Base-by-base conservation (phyloP, 495 filamentous ascomycete genomes). In the Viridothelium virens region DNA sequence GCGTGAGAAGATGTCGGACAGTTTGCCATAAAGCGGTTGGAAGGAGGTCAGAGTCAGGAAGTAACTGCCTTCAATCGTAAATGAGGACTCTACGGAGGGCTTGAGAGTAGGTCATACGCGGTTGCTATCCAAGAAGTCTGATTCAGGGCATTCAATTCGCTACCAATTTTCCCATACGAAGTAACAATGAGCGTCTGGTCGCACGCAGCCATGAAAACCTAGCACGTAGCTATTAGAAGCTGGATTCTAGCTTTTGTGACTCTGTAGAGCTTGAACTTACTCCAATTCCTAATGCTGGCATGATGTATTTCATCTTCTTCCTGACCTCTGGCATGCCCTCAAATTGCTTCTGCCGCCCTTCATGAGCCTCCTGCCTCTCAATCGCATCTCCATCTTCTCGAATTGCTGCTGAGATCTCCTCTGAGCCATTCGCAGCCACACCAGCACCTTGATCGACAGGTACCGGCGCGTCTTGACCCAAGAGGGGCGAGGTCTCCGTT, bases 71-170 rank as follows among this genome's bases (percentile, higher is more conserved):
- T 3, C 14, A 18, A 59, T 36, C 53, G 36, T 59, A 25, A 63
- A n/a, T 4, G 7, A 3, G 36, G 16, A 7, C 9, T 62, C 11
- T 1, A 12, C 11, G 11, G 25, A 38, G 0, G 4, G 2, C 7
- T 64, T 53, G 2, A 3, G 11, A 41, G 18, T 63, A 25, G 25
- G 61, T 71, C 76, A 38, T 71, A 84, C 75, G 88, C 86, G 14
- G 91, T 94, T 1, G 90, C 89, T 69, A 96, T 90, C 91, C 91
- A 96, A 44, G 86, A 89, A 9, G 90, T 92, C 70, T 84, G 81
- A 70, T 89, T 91, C 65, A 95, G 77, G 12, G 89, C 89, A 31
- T 90, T 81, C 31, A 95, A 75, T 64, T 94, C 91, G 63, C 83
- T 91, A 34, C 91, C 91, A 71, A 96, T 94, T 61, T 82, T 85